A percentile compares a stretch with the other conserved stretches of the same genome.
These are phyloP conservation scores for Fusarium pseudograminearum DNA, from an alignment of 2,329 filamentous ascomycete genomes.

Conservation along the genomic window DNA sequence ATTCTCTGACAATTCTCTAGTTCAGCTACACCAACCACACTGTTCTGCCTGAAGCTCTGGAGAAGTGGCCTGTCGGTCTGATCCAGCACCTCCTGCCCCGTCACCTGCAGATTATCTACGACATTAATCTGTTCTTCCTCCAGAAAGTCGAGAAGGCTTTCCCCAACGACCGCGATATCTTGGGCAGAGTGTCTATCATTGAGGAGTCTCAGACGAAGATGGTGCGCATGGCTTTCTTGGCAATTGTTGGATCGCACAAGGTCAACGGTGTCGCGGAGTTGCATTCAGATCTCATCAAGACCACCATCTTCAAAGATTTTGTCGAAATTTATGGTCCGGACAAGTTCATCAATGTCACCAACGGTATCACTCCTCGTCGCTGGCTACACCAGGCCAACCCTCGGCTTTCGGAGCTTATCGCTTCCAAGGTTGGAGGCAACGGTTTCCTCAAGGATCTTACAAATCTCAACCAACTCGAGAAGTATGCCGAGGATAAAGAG, in stretches of 20 bases:
- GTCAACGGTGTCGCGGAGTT: conserved; percentile 98
- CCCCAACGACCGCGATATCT: conserved; percentile 88
- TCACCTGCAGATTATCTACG: conserved; percentile 97
- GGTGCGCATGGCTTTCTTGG: conserved; percentile 96
- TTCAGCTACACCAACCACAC: conserved; percentile 99
- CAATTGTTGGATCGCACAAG: conserved; percentile 97
- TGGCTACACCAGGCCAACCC: conserved; percentile 99
- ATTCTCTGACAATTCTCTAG: conserved; percentile 49
- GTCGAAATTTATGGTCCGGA: conserved; percentile 94
- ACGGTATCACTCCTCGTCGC: conserved; percentile 93
- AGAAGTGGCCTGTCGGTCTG: conserved; percentile 97
- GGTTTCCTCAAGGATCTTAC: conserved; percentile 93
- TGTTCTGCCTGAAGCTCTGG: conserved; percentile 93
- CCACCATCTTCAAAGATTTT: conserved; percentile 99
- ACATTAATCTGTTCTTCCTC: conserved; percentile 95
- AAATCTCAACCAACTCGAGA: conserved; percentile 84
- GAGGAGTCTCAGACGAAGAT: conserved; percentile 98
- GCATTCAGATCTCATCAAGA: conserved; percentile 97
- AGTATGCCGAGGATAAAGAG: conserved; percentile 83
- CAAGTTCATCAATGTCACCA: conserved; percentile 99
- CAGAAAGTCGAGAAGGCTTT: conserved; percentile 91
- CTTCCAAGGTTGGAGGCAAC: conserved; percentile 85
- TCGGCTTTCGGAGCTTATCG: conserved; percentile 89
- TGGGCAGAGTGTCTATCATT: conserved; percentile 92
- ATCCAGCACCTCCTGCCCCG: conserved; percentile 93